Base-by-base conservation (phyloP, 352 stramenopile genomes). In the Detonula confervacea region DNA sequence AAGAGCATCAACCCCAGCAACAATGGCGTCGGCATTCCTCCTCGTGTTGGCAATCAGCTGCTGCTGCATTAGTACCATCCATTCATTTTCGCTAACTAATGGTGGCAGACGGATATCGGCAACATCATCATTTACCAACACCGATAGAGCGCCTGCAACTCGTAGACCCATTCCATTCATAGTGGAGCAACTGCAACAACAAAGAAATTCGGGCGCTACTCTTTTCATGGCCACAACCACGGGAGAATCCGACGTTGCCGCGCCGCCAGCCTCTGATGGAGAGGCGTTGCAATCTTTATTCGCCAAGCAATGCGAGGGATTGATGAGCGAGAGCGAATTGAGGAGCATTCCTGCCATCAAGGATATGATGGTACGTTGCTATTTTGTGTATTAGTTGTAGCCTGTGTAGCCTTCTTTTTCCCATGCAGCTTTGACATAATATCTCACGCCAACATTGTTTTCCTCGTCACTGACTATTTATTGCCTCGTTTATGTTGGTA, bases 291-390 rank as follows among this genome's bases (percentile, higher is more conserved):
- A 86, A 69, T 22, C 47, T 9, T 35, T 92, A n/a, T 92, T 91
- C 69, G 33, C 72, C 5, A 76, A 72, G 37, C 79, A 91, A 55
- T 88, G 81, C 14, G 79, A 88, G 30, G 72, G 70, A 46, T 57
- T 87, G 0, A 88, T 92, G 76, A 82, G 52, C 12, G 80, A 81
- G 51, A 51, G 77, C 16, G 42, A 49, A 35, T 51, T 92, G 27
- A 64, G 49, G 25, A 77, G 30, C 39, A 73, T 91, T 57, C 73
- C 78, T 16, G 65, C 64, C 14, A 87, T 92, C 65, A 57, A 47
- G 18, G 81, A 87, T 9, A 80, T 92, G 72, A 67, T 92, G 81
- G 87, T 89, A 73, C 63, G 85, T 60, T n/a, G 4, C 24, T 14
- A 29, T 68, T 63, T 35, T 56, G 18, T 56, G 0, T 57, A 12